A percentile compares a stretch with the other conserved stretches of the same genome.
Conservation (phyloP, 2,329 filamentous ascomycete genomes). For the Truncatella angustata region DNA sequence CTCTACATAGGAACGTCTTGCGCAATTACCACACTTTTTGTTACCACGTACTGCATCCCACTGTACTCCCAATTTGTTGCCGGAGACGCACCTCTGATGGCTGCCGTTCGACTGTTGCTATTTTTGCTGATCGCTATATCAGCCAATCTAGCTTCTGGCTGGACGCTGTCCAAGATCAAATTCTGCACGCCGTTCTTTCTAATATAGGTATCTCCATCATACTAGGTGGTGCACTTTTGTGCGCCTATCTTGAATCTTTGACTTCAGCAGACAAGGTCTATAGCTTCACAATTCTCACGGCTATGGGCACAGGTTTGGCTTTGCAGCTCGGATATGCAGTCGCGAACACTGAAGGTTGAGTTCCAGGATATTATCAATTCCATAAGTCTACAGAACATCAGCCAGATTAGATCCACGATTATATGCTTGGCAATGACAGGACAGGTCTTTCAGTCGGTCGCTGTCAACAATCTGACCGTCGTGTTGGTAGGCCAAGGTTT, state of each 20-base stretch:
- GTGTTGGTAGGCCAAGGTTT: slow-evolving; percentile 2
- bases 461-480: slow-evolving; percentile 1
- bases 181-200: slow-evolving; percentile 39
- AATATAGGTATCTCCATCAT: slow-evolving; percentile 31
- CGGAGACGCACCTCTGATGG: slow-evolving; percentile 35
- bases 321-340: slow-evolving; percentile 27
- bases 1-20: slow-evolving; percentile 37
- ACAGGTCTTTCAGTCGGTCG: slow-evolving; percentile 23
- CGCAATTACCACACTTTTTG: slow-evolving; percentile 21
- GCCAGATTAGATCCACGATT: slow-evolving; percentile 22
- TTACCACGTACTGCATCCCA: slow-evolving; percentile 47
- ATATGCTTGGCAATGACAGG: slow-evolving; percentile 18
- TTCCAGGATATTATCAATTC: slow-evolving; percentile 16
- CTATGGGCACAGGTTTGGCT: slow-evolving; percentile 30
- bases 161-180: slow-evolving; percentile 18
- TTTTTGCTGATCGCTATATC: slow-evolving; percentile 35
- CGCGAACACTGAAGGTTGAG: slow-evolving; percentile 19
- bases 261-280: slow-evolving; percentile 26
- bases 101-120: slow-evolving; percentile 40
- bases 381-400: slow-evolving; percentile 26
- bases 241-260: slow-evolving; percentile 1
- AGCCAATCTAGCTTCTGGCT: slow-evolving; percentile 25
- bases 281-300: slow-evolving; percentile 37
- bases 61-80: slow-evolving; percentile 49
- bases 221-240: slow-evolving; percentile 33